These are phyloP conservation scores for Oryza nivara DNA, from an alignment of 176 grass and related monocot genomes.

Conservation along the genomic window DNA sequence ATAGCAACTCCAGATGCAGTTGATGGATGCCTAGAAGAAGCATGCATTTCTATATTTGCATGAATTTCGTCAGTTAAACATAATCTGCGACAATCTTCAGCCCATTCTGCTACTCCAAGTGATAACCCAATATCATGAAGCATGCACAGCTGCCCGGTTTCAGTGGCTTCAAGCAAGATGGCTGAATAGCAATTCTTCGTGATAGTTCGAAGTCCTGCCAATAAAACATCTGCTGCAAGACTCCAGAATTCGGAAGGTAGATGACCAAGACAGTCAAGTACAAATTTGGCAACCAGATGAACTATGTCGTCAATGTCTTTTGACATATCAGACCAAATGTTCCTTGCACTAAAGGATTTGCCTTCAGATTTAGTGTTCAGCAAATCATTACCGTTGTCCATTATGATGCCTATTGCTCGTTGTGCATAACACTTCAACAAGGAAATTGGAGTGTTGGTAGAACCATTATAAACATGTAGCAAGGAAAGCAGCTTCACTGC, in stretches of 20 bases:
- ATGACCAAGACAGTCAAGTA: slow-evolving; percentile 80
- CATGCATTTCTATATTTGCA: slow-evolving; percentile 35
- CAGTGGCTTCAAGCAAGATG: slow-evolving; percentile 67
- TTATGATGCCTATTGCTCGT: slow-evolving; percentile 60
- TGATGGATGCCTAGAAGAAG: slow-evolving; percentile 41
- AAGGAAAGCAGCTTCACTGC: slow-evolving; percentile 85
- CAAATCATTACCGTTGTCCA: slow-evolving; percentile 59
- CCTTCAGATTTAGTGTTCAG: slow-evolving; percentile 42
- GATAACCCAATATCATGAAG: slow-evolving; percentile 98
- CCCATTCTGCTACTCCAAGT: slow-evolving; percentile 78
- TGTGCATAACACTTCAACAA: slow-evolving; percentile 92
- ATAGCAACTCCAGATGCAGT: slow-evolving; percentile 29
- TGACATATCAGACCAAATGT: slow-evolving; percentile 48
- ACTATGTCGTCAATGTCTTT: slow-evolving; percentile 47
- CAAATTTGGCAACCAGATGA: slow-evolving; percentile 59
- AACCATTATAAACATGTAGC: slow-evolving; percentile 75
- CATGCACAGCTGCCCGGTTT: slow-evolving; percentile 68
- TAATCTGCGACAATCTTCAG: slow-evolving; percentile 71
- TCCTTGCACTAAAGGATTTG: slow-evolving; percentile 33
- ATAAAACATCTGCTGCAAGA: slow-evolving; percentile 77
- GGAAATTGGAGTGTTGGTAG: slow-evolving; percentile 66
- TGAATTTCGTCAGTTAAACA: slow-evolving; percentile 53
- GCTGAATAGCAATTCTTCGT: slow-evolving; percentile 64
- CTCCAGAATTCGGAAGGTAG: slow-evolving; percentile 76
- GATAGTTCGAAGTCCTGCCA: slow-evolving; percentile 67